Percentiles rank a stretch among this genome's conserved stretches.
phyloP scores from a whole-genome alignment of 2,329 filamentous ascomycete species.

The Xylariaceae sp. region DNA sequence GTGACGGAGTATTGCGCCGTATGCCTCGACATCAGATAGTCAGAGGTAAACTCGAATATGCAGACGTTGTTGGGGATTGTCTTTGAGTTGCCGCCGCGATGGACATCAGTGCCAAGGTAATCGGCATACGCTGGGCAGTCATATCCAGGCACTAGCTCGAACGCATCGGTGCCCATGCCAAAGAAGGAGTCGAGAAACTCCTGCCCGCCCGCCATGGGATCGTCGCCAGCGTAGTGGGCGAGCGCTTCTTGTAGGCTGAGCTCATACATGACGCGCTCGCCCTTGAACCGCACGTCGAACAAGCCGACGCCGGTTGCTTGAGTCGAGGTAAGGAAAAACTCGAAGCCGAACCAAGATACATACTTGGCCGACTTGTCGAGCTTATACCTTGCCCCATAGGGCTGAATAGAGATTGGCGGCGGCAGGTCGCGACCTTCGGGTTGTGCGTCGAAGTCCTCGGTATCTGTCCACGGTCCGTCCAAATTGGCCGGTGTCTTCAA shows the following conservation, averaged over 20 bases:
- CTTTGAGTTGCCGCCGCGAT: constrained; percentile 16
- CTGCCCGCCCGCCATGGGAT: constrained; percentile 18
- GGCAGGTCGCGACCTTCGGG: constrained; percentile 46
- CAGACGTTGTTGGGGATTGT: constrained; percentile 37
- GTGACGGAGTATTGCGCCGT: constrained; percentile 20
- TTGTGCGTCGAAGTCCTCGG: constrained; percentile 25
- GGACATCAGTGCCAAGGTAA: constrained; percentile 18
- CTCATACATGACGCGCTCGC: constrained; percentile 37
- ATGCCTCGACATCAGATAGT: constrained; percentile 34
- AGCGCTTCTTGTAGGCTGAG: constrained; percentile 14
- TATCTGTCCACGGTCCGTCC: constrained; percentile 36
- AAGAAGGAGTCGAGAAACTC: constrained; percentile 29
- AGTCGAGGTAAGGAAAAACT: constrained; percentile 32
- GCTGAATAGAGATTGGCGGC: constrained; percentile 43
- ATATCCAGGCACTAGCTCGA: constrained; percentile 23
- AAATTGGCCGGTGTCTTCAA: constrained; percentile 36
- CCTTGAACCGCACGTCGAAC: constrained; percentile 35
- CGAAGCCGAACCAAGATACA: constrained; percentile 39
- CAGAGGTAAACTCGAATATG: constrained; percentile 36
- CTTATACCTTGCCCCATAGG: constrained; percentile 28
- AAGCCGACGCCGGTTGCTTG: constrained; percentile 32
- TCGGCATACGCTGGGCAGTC: constrained; percentile 25
- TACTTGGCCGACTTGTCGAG: constrained; percentile 32
- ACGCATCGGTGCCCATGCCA: constrained; percentile 25
- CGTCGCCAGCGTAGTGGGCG: constrained; percentile 26